Conservation (phyloP, 1,284 basidiomycete genomes). For the Naganishia cerealis region DNA sequence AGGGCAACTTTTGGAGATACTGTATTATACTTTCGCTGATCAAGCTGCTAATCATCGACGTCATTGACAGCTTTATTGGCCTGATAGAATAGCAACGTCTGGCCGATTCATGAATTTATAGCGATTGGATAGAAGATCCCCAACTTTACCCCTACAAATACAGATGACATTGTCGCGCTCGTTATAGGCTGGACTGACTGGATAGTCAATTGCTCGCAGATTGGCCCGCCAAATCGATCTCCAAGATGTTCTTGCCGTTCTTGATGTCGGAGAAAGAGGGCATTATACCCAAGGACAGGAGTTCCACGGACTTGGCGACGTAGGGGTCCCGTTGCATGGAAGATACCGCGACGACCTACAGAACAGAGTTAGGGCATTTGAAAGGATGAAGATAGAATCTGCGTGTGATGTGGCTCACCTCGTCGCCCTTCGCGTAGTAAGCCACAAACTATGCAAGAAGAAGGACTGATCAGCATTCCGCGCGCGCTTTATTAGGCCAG, state of each 20-base stretch:
- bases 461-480: not conserved
- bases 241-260: constrained; percentile 56
- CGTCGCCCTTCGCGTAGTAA: constrained; percentile 71
- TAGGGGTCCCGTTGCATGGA: constrained; percentile 63
- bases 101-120: too few relatives aligned
- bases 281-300: constrained; percentile 77
- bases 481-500: not conserved
- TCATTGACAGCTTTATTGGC: too few relatives aligned
- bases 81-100: too few relatives aligned
- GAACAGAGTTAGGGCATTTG: constrained; percentile 4
- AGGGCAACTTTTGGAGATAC: too few relatives aligned
- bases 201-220: constrained; percentile 22
- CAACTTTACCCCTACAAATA: not conserved
- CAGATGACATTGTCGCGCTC: not conserved
- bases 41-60: too few relatives aligned
- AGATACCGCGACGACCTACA: constrained; percentile 78
- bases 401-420: constrained; percentile 54
- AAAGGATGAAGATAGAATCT: not conserved
- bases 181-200: constrained; percentile 3
- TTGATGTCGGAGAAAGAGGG: constrained; percentile 73
- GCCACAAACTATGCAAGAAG: constrained; percentile 64
- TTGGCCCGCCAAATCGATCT: constrained; percentile 43
- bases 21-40: too few relatives aligned
- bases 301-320: constrained; percentile 75
- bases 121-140: not conserved